Base-by-base conservation (phyloP, 768 basidiomycete species). In the Lactarius indigo region DNA sequence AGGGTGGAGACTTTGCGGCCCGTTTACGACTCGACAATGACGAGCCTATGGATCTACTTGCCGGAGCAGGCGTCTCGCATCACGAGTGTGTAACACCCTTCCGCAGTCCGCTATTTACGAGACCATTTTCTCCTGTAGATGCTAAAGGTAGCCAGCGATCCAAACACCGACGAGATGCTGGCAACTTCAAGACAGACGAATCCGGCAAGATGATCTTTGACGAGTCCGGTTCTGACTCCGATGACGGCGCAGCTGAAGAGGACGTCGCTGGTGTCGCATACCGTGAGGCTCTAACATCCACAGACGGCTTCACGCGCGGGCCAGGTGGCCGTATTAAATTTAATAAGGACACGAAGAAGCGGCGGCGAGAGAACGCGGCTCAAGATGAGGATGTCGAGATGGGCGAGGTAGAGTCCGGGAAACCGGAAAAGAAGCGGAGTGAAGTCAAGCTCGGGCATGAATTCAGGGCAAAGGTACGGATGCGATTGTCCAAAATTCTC, bases 281-380 rank as follows among this genome's bases (percentile, higher is more conserved):
- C 77, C 85, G 82, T 66, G 93, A 97, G 77, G 85, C 82, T 58
- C 73, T 96, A 64, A 87, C 88, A 10, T 94, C 93, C 7, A 87
- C 87, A 28, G 96, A 98, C 75, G 96, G 96, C 26, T 94, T 94
- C 79, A 90, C 85, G 3, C 87, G 96, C 33, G 92, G 93, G 28
- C 80, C 87, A 1, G 87, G 86, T 68, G 97, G 97, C 6, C 87
- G 85, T 62, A 78, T 98, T 74, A 96, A 94, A 76, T 98, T 98
- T 79, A 93, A 97, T 81, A 98, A 97, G 76, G 90, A 96, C 73
- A 98, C 94, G 42, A 98, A 96, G 78, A 95, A 96, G 76, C 87
- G 94, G 65, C 79, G 94, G 66, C 84, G 90, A 59, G 87, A 87
- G 60, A 85, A 87, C 65, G 83, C 82, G 66, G 86, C 85, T 20